Conservation (phyloP, 306 rosid genomes). For the Mucuna pruriens region DNA sequence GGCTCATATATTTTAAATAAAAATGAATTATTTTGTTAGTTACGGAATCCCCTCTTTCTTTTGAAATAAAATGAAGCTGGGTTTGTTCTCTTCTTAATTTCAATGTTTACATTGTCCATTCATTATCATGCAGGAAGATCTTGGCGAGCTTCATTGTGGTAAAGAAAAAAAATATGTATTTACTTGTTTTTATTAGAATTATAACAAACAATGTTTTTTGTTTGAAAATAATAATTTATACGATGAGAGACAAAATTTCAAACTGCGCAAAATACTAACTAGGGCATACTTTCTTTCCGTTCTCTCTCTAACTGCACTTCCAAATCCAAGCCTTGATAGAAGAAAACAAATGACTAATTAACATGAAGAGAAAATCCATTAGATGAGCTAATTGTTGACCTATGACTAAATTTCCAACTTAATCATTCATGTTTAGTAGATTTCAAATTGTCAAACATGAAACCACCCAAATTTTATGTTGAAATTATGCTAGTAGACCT, state of each 20-base stretch:
- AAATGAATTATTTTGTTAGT: no score
- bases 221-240: no score
- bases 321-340: not conserved
- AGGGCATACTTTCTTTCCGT: not conserved
- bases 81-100: no score
- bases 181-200: no score
- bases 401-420: not conserved
- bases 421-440: slow-evolving; percentile 9
- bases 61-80: no score
- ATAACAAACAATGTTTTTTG: no score
- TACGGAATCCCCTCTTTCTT: no score
- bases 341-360: not conserved
- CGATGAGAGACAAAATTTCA: no score
- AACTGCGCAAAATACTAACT: not conserved
- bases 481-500: not conserved
- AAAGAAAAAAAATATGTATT: no score
- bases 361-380: not conserved
- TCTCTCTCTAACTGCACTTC: not conserved
- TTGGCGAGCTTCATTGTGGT: not conserved
- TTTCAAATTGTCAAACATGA: not conserved
- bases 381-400: not conserved
- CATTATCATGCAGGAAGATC: not conserved
- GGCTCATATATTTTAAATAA: no score
- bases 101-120: not conserved
- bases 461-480: slow-evolving; percentile 11